A percentile compares a stretch with the other conserved stretches of the same genome.
These are phyloP conservation scores for Podospora conica DNA, from an alignment of 495 filamentous ascomycete genomes.

Conservation along the genomic window DNA sequence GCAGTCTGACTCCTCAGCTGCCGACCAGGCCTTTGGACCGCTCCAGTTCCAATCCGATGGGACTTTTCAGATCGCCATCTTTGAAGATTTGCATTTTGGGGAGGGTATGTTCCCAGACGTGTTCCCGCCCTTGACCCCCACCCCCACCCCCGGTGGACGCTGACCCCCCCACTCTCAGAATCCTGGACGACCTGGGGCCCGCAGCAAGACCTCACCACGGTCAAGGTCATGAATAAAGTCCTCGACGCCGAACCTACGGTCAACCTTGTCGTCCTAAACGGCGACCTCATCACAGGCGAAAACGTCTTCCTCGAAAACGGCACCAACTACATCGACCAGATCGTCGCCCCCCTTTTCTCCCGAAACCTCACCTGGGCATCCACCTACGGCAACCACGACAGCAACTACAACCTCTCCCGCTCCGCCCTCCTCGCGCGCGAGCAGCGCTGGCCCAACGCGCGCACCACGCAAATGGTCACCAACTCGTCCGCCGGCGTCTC, in stretches of 20 bases:
- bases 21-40: slow-evolving; percentile 11
- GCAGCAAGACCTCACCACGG: slow-evolving; percentile 53
- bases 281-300: slow-evolving; percentile 69
- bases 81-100: slow-evolving; percentile 64
- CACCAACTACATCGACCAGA: slow-evolving; percentile 52
- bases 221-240: slow-evolving; percentile 53
- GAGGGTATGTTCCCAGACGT: slow-evolving; percentile 44
- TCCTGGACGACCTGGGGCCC: slow-evolving; percentile 52
- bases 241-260: slow-evolving; percentile 48
- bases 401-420: slow-evolving; percentile 52
- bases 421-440: slow-evolving; percentile 51
- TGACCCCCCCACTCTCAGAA: slow-evolving; percentile 25
- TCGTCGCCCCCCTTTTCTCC: slow-evolving; percentile 51
- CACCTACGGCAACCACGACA: slow-evolving; percentile 73
- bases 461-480: slow-evolving; percentile 45
- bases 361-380: slow-evolving; percentile 55
- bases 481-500: slow-evolving; percentile 50
- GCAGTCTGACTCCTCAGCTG: not conserved
- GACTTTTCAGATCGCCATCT: slow-evolving; percentile 50
- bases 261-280: slow-evolving; percentile 64
- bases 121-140: not conserved
- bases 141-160: not conserved
- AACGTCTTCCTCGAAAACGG: slow-evolving; percentile 53
- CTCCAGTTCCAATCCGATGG: slow-evolving; percentile 35
- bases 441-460: slow-evolving; percentile 43